phyloP scores from a whole-genome alignment of 495 filamentous ascomycete genomes.

The Acidomyces sp. region DNA sequence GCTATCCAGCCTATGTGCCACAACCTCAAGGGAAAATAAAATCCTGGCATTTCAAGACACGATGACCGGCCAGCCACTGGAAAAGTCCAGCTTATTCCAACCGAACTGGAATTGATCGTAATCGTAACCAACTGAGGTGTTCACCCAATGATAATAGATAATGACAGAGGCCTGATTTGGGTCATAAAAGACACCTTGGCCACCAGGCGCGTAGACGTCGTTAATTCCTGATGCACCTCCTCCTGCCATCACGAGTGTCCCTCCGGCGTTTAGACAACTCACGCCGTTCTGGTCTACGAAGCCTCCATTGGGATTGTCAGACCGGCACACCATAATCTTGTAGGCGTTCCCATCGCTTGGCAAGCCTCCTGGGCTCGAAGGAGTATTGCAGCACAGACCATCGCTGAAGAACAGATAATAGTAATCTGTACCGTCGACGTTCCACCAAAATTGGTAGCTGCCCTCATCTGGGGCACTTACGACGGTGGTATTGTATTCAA shows the following conservation, averaged over 20 bases:
- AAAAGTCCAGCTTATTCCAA: slow-evolving; percentile 52
- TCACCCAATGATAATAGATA: slow-evolving; percentile 55
- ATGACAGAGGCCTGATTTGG: slow-evolving; percentile 40
- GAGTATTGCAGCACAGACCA: slow-evolving; percentile 50
- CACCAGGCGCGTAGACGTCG: slow-evolving; percentile 56
- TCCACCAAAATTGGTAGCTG: slow-evolving; percentile 38
- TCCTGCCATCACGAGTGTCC: slow-evolving; percentile 47
- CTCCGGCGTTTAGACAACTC: slow-evolving; percentile 45
- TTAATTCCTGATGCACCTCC: no score
- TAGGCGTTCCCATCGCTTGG: slow-evolving; percentile 52
- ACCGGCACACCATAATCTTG: slow-evolving; percentile 51
- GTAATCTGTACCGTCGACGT: slow-evolving; percentile 41
- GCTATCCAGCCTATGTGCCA: no score
- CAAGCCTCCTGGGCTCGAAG: slow-evolving; percentile 24
- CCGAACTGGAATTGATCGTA: slow-evolving; percentile 56
- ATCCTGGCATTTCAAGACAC: no score
- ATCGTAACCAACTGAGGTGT: slow-evolving; percentile 50
- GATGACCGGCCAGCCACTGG: slow-evolving; percentile 54
- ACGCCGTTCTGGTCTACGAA: slow-evolving; percentile 51
- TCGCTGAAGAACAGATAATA: slow-evolving; percentile 57
- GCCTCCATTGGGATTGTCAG: slow-evolving; percentile 35
- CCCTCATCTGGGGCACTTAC: slow-evolving; percentile 49
- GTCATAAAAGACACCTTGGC: slow-evolving; percentile 46
- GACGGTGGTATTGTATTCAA: slow-evolving; percentile 43
- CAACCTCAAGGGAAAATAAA: no score